A percentile compares a stretch with the other conserved stretches of the same genome.
These are phyloP conservation scores for Phialocephala subalpina DNA, from an alignment of 2,329 filamentous ascomycete genomes.

Conservation along the genomic window DNA sequence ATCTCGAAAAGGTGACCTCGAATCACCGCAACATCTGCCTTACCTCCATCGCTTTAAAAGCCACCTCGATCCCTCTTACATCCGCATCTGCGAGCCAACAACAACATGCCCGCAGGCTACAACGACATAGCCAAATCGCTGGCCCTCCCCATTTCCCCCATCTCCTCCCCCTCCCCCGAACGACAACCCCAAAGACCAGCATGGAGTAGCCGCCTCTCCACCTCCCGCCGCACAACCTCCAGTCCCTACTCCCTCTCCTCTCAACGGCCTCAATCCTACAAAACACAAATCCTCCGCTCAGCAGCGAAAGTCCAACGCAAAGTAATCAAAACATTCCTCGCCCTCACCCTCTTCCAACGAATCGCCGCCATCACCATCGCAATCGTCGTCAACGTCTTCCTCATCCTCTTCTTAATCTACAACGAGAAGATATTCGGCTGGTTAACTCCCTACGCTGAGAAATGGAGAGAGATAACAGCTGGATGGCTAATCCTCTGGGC, in stretches of 20 bases:
- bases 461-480: slow-evolving; percentile 76
- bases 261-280: slow-evolving; percentile 40
- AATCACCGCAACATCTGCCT: background rate
- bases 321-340: slow-evolving; percentile 58
- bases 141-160: slow-evolving; percentile 52
- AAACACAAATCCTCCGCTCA: slow-evolving; percentile 52
- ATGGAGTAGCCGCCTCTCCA: slow-evolving; percentile 57
- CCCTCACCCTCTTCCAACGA: slow-evolving; percentile 68
- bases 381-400: slow-evolving; percentile 58
- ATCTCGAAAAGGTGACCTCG: slow-evolving; percentile 3
- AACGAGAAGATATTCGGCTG: slow-evolving; percentile 81
- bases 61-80: slow-evolving; percentile 15
- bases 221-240: slow-evolving; percentile 43
- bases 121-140: slow-evolving; percentile 58
- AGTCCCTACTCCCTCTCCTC: slow-evolving; percentile 34
- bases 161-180: slow-evolving; percentile 54
- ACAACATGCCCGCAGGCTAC: slow-evolving; percentile 42
- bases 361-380: slow-evolving; percentile 61
- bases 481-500: slow-evolving; percentile 76
- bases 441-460: slow-evolving; percentile 75
- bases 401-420: slow-evolving; percentile 77
- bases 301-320: slow-evolving; percentile 61
- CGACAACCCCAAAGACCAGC: slow-evolving; percentile 52
- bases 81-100: slow-evolving; percentile 54
- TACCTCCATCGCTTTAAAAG: background rate